Conservation (phyloP, 495 filamentous ascomycete species). For the Patellaria atrata region DNA sequence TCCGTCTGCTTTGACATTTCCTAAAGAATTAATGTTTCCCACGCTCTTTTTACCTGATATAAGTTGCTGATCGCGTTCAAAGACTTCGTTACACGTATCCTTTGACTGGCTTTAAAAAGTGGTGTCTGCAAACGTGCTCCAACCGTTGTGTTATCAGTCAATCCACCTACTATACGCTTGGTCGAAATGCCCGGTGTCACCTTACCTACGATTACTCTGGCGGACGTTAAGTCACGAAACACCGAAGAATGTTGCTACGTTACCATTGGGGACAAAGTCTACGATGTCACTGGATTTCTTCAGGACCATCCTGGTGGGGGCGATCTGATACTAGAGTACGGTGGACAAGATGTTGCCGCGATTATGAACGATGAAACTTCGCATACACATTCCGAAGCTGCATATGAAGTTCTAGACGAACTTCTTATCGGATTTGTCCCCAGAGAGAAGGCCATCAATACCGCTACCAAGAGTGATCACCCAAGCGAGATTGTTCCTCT, state of each 20-base stretch:
- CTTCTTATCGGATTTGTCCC: conserved; percentile 66
- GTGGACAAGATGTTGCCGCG: conserved; percentile 67
- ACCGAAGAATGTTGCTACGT: conserved; percentile 81
- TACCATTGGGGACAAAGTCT: conserved; percentile 76
- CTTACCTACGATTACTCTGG: conserved; percentile 62
- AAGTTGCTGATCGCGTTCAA: no score
- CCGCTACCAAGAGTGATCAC: conserved; percentile 30
- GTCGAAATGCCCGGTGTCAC: conserved; percentile 35
- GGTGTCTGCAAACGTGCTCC: no score
- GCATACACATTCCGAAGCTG: conserved; percentile 74
- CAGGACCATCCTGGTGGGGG: conserved; percentile 80
- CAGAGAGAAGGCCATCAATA: conserved; percentile 32
- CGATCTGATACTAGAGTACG: conserved; percentile 80
- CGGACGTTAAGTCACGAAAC: conserved; percentile 72
- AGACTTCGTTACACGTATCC: no score
- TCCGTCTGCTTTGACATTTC: no score
- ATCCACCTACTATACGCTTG: no score
- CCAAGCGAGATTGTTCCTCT: conserved; percentile 36
- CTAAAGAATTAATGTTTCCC: no score
- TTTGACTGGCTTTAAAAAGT: no score
- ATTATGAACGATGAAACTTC: conserved; percentile 76
- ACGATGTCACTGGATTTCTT: conserved; percentile 84
- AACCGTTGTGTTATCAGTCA: no score
- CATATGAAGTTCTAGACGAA: conserved; percentile 84
- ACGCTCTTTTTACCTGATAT: no score